Evolutionary conservation across 106 monocot species (phyloP).

Genomic region (Dendrobium officinale): DNA sequence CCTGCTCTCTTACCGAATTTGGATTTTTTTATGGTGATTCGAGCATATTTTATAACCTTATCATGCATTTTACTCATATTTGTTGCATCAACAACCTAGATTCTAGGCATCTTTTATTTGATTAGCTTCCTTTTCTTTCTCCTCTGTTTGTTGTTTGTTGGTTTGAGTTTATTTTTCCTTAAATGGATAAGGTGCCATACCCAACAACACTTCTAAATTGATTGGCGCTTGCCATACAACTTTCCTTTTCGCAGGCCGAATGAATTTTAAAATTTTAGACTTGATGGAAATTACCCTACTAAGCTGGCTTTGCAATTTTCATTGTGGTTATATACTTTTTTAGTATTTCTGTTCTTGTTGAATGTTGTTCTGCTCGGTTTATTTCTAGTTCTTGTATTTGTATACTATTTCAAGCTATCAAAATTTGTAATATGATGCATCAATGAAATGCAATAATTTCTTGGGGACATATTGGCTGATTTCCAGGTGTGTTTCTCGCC

Average conservation of each 20-base stretch:
- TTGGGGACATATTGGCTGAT: neutral
- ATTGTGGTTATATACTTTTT: neutral
- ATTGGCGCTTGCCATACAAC: no score
- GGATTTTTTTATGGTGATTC: no score
- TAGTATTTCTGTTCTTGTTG: neutral
- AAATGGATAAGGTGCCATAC: no score
- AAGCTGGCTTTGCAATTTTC: neutral
- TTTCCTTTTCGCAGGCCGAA: neutral
- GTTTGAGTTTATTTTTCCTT: no score
- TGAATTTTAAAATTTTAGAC: neutral
- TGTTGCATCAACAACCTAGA: no score
- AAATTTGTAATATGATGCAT: neutral
- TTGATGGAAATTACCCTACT: neutral
- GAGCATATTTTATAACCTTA: no score
- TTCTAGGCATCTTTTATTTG: no score
- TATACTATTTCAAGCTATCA: neutral
- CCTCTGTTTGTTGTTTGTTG: no score
- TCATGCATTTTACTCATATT: no score
- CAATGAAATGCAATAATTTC: neutral
- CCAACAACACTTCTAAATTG: no score
- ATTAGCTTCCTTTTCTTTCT: no score
- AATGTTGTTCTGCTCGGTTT: neutral
- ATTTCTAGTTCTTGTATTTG: neutral
- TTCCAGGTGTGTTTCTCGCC: conserved; percentile 71
- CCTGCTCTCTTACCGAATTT: no score